These are phyloP conservation scores for Mucor lusitanicus DNA, from an alignment of 371 early-diverging fungal genomes.

Conservation along the genomic window DNA sequence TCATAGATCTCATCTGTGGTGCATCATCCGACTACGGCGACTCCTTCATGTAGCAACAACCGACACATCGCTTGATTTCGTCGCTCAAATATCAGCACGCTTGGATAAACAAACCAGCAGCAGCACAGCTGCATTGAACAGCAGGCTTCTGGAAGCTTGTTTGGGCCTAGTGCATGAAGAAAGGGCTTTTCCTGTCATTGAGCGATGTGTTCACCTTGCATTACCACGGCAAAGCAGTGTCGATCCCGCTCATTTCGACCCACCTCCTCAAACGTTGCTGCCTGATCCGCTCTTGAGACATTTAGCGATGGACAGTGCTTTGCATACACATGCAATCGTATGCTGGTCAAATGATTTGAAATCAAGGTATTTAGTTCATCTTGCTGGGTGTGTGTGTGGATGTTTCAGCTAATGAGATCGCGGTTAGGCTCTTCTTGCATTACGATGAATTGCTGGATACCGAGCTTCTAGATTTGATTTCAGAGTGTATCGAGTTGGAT, in stretches of 20 bases:
- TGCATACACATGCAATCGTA: not conserved
- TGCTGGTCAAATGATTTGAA: slow-evolving; percentile 11
- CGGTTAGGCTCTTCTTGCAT: slow-evolving; percentile 1
- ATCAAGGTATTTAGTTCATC: slow-evolving; percentile 1
- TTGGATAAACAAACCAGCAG: not conserved
- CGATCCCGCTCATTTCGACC: slow-evolving; percentile 1
- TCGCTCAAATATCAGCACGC: not conserved
- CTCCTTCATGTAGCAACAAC: not conserved
- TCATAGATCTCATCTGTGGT: slow-evolving; percentile 17
- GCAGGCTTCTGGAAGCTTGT: not conserved
- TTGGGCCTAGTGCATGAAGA: not conserved
- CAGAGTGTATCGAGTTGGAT: not conserved
- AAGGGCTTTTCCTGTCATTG: slow-evolving; percentile 3
- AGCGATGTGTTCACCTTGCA: slow-evolving; percentile 7
- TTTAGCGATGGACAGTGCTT: not conserved
- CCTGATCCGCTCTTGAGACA: slow-evolving; percentile 10
- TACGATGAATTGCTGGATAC: slow-evolving; percentile 10
- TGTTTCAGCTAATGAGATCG: not conserved
- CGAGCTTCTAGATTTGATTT: slow-evolving; percentile 6
- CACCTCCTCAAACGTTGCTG: not conserved
- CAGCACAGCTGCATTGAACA: not conserved
- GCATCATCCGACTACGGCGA: slow-evolving; percentile 18
- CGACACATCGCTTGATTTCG: not conserved
- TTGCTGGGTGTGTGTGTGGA: not conserved
- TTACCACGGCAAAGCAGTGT: not conserved